Evolutionary conservation across 2,329 filamentous ascomycete genomes (phyloP), one percentile per base, ranked within the genome.

Genomic region (Pseudogymnoascus sp.): DNA sequence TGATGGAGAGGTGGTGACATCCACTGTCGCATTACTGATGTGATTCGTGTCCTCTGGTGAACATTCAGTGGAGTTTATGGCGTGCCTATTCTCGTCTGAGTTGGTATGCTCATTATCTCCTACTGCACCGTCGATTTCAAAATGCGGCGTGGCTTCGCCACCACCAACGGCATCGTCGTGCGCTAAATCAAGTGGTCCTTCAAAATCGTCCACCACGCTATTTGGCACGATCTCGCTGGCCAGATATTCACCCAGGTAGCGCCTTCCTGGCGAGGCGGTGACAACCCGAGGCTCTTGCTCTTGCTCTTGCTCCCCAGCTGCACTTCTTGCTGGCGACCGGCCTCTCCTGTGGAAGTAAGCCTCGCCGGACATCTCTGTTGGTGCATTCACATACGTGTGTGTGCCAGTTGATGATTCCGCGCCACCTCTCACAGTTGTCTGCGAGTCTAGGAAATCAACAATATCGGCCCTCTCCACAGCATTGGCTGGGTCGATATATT

Each of bases 311-410:
- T 18, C 18, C 18, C 18, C 57, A 25, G 7, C 6, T 9, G 16
- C 33, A 37, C 22, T 37, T 58, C 63, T 60, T 25, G 70, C 66
- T 43, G 68, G 70, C 41, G 70, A 71, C 61, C 70, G 66, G n/a
- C 70, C 70, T 63, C 70, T 62, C 18, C 65, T 63, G 4, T 68
- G 69, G 47, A 66, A 67, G 18, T 68, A 66, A 16, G 59, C 59
- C 35, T 69, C 68, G 33, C 65, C 67, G 25, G 66, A 67, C 16
- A 65, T 63, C 22, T 70, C 68, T 7, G 65, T 68, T 12, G 65
- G 61, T 6, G 67, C 67, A 22, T 58, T 58, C 33, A 58, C 57
- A 60, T 70, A 70, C 25, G 67, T 64, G 63, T 67, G 65, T 22
- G 65, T 64, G 35, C 65, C 63, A 22, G 61, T 41, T 12, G 57